Percentiles rank a stretch among this genome's conserved stretches.
Conservation (phyloP, 495 filamentous ascomycete species). For the Penicillium riverlandense region DNA sequence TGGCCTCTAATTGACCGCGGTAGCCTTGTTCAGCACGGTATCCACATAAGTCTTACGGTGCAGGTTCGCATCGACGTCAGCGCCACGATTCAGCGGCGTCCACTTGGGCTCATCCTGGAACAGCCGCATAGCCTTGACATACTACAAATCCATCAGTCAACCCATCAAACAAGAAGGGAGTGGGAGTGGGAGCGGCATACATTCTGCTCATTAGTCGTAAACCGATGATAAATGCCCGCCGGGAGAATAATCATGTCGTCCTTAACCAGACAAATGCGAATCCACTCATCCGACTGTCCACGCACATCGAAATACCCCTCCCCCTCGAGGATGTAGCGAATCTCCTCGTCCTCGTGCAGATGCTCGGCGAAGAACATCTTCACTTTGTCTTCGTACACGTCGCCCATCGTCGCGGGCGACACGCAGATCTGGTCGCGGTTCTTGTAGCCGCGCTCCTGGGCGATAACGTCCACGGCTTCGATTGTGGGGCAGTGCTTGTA, state of each 20-base stretch:
- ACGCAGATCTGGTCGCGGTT: constrained; percentile 91
- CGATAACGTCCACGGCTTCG: constrained; percentile 62
- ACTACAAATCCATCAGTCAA: constrained; percentile 45
- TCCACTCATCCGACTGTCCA: constrained; percentile 66
- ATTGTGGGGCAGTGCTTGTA: constrained; percentile 63
- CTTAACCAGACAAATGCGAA: constrained; percentile 72
- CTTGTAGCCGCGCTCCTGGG: constrained; percentile 72
- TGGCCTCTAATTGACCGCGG: constrained; percentile 18
- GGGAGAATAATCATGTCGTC: constrained; percentile 77
- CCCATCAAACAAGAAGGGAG: background rate
- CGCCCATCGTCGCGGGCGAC: constrained; percentile 83
- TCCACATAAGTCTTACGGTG: constrained; percentile 71
- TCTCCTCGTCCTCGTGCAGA: constrained; percentile 98
- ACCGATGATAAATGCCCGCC: constrained; percentile 95
- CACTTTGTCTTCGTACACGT: constrained; percentile 74
- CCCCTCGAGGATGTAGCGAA: constrained; percentile 90
- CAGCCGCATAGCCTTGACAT: constrained; percentile 89
- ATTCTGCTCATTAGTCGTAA: constrained; percentile 86
- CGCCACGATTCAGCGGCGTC: constrained; percentile 83
- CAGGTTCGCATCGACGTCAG: constrained; percentile 69
- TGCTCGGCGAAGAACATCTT: constrained; percentile 92
- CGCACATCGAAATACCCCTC: constrained; percentile 91
- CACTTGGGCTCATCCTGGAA: constrained; percentile 99
- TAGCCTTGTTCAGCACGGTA: constrained; percentile 15
- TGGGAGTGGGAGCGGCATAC: constrained; percentile 47